phyloP scores from a whole-genome alignment of 2,329 filamentous ascomycete genomes.

The Fusarium neocosmosporiellum region DNA sequence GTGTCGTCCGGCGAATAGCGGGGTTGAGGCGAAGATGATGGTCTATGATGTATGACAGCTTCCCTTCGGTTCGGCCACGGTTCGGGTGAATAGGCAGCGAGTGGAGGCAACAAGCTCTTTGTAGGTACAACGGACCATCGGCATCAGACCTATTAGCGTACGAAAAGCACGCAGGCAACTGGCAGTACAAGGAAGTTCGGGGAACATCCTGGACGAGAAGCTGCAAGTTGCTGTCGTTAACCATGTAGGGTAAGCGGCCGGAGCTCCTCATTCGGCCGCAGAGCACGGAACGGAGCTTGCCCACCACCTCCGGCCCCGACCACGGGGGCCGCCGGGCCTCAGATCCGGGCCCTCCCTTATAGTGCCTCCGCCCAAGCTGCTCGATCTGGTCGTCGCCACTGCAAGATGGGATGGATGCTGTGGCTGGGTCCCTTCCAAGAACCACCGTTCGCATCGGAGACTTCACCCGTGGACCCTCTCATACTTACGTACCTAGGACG shows the following conservation, averaged over 20 bases:
- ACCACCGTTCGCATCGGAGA: background rate
- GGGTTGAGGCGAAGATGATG: slow-evolving; percentile 26
- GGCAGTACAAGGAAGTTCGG: background rate
- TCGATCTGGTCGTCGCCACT: background rate
- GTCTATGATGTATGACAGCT: slow-evolving; percentile 21
- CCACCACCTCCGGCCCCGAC: slow-evolving; percentile 17
- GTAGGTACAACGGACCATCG: background rate
- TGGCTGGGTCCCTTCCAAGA: background rate
- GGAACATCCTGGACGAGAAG: background rate
- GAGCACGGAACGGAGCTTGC: slow-evolving; percentile 27
- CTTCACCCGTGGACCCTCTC: background rate
- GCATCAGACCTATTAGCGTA: background rate
- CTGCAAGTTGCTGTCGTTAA: background rate
- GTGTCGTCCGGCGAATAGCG: slow-evolving; percentile 9
- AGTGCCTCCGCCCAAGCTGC: background rate
- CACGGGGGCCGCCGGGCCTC: slow-evolving; percentile 38
- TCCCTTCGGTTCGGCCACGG: background rate
- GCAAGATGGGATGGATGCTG: background rate
- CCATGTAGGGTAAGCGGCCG: slow-evolving; percentile 12
- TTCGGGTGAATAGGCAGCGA: slow-evolving; percentile 14
- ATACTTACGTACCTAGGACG: background rate
- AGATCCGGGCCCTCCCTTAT: slow-evolving; percentile 23
- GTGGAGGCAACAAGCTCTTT: slow-evolving; percentile 11
- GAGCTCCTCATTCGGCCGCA: slow-evolving; percentile 9
- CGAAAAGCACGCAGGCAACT: background rate